A percentile compares a stretch with the other conserved stretches of the same genome.
Evolutionary conservation across 306 rosid species (phyloP).

Genomic region (Castanospermum australe): DNA sequence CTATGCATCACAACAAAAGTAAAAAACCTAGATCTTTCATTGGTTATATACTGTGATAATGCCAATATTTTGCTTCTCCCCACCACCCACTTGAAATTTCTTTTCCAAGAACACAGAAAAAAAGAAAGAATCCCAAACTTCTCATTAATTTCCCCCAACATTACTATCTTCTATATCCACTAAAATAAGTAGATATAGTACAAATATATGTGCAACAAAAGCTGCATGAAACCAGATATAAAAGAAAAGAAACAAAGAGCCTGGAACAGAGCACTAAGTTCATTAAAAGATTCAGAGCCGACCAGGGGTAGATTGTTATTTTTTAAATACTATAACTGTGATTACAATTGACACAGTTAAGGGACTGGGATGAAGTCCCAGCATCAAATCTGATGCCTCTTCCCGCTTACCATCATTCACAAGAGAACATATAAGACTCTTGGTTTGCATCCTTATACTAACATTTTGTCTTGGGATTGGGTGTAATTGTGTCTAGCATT

Average conservation of each 20-base stretch:
- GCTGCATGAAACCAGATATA: not conserved
- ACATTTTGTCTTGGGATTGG: conserved; percentile 24
- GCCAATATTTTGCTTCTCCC: not conserved
- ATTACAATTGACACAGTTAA: not conserved
- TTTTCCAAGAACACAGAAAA: not conserved
- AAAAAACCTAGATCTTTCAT: not conserved
- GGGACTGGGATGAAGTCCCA: not conserved
- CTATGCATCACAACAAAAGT: conserved; percentile 33
- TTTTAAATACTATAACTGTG: not conserved
- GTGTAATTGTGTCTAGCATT: conserved; percentile 24
- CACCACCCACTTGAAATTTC: not conserved
- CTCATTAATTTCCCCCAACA: not conserved
- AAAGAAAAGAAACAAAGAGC: not conserved
- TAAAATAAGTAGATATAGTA: not conserved
- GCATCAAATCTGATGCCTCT: not conserved
- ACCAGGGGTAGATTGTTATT: not conserved
- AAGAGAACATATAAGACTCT: too few relatives aligned
- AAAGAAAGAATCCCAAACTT: not conserved
- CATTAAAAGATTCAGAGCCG: not conserved
- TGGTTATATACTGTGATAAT: not conserved
- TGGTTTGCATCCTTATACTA: conserved; percentile 11
- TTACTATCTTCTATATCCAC: not conserved
- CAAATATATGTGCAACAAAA: not conserved
- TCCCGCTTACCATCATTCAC: too few relatives aligned
- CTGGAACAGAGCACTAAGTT: not conserved